phyloP scores from a whole-genome alignment of 2,329 filamentous ascomycete genomes.

The Xylogone sp. region DNA sequence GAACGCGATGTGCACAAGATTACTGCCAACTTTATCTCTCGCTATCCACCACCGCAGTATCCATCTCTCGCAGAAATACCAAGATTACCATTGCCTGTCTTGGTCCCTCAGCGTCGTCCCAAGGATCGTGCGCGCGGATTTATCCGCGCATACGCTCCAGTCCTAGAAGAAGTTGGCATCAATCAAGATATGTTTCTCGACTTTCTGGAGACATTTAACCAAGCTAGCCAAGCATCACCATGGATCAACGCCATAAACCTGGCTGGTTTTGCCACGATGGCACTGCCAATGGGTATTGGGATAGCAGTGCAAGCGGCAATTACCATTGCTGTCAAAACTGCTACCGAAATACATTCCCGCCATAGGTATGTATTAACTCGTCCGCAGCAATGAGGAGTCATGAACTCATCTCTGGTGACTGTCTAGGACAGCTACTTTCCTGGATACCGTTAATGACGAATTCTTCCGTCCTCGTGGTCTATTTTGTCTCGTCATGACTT shows the following conservation, averaged over 20 bases:
- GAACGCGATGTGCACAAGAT: conserved; percentile 1
- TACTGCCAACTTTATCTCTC: not conserved
- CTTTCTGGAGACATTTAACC: conserved; percentile 43
- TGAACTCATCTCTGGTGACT: not conserved
- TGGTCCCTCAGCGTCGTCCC: conserved; percentile 46
- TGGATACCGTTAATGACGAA: conserved; percentile 49
- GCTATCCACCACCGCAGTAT: not conserved
- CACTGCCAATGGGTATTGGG: conserved; percentile 9
- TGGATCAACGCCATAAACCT: conserved; percentile 36
- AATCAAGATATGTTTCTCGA: conserved; percentile 40
- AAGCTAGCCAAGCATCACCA: conserved; percentile 31
- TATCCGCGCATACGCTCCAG: conserved; percentile 44
- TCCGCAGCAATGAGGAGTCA: no score
- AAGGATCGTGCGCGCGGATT: conserved; percentile 42
- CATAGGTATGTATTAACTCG: not conserved
- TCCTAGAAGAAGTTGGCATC: conserved; percentile 38
- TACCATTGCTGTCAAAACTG: conserved; percentile 1
- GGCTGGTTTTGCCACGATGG: conserved; percentile 32
- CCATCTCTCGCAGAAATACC: not conserved
- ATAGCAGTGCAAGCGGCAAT: conserved; percentile 3
- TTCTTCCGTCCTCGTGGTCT: conserved; percentile 53
- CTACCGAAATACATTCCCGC: conserved; percentile 1
- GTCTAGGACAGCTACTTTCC: conserved; percentile 39
- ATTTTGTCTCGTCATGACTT: conserved; percentile 49
- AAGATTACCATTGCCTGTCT: conserved; percentile 36